Percentiles rank a stretch among this genome's conserved stretches.
phyloP scores from a whole-genome alignment of 495 filamentous ascomycete genomes.

The Daldinia grandis region DNA sequence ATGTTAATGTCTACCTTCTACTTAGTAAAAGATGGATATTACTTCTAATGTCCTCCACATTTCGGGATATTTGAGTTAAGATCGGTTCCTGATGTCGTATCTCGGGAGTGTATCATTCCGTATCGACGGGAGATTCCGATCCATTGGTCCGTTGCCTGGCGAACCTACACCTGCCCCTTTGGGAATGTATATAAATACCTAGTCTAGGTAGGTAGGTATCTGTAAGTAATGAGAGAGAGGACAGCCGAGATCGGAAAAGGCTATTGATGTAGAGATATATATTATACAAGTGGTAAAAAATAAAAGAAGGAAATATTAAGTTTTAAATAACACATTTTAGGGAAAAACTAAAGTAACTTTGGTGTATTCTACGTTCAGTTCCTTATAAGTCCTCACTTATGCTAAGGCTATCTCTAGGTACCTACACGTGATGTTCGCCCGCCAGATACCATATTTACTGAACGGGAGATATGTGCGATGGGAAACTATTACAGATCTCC shows the following conservation, averaged over 20 bases:
- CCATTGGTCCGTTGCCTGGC: constrained; percentile 31
- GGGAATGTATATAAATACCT: constrained; percentile 26
- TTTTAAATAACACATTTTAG: too few species aligned
- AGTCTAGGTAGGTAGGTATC: background rate
- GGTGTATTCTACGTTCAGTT: too few species aligned
- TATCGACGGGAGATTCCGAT: constrained; percentile 22
- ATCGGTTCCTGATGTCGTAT: background rate
- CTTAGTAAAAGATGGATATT: background rate
- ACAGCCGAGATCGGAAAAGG: background rate
- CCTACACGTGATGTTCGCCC: too few species aligned
- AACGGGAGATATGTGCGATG: too few species aligned
- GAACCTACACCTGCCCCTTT: constrained; percentile 24
- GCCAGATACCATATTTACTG: too few species aligned
- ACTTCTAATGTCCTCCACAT: background rate
- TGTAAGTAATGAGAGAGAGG: background rate
- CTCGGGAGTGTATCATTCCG: background rate
- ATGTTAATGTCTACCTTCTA: background rate
- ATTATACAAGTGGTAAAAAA: too few species aligned
- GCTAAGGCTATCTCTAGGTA: too few species aligned
- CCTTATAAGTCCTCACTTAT: too few species aligned
- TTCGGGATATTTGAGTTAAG: background rate
- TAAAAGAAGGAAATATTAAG: too few species aligned
- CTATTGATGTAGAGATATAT: too few species aligned
- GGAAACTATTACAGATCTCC: too few species aligned
- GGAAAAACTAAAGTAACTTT: too few species aligned